These are phyloP conservation scores for Coleophoma crateriformis DNA, from an alignment of 2,329 filamentous ascomycete genomes.

Conservation along the genomic window DNA sequence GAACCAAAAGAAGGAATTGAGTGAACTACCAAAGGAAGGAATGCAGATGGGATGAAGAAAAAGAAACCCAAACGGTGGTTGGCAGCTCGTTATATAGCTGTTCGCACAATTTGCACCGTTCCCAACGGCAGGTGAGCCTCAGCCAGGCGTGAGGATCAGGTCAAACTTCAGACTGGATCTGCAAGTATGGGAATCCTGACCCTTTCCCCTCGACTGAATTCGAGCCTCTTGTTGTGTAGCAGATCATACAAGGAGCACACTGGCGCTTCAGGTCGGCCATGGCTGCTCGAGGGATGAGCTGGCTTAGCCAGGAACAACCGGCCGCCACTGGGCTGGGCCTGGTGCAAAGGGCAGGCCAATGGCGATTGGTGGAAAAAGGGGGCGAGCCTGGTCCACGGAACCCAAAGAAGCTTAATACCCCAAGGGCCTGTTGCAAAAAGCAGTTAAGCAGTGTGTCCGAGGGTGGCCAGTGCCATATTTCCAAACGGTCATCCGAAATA, in stretches of 20 bases:
- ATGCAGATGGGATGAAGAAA: conserved; percentile 19
- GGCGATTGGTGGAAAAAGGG: background rate
- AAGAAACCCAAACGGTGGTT: conserved; percentile 4
- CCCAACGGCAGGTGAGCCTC: background rate
- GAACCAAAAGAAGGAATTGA: conserved; percentile 26
- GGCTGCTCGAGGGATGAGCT: background rate
- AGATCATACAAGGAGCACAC: background rate
- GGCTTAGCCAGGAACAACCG: background rate
- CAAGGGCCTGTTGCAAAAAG: background rate
- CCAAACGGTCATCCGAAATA: too few species aligned
- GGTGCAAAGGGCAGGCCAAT: background rate
- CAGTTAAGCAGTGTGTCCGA: background rate
- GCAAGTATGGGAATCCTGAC: background rate
- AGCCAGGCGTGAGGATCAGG: background rate
- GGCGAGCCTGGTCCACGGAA: background rate
- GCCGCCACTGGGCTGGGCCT: background rate
- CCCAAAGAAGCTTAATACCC: background rate
- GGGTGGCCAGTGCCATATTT: too few species aligned
- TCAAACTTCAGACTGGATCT: background rate
- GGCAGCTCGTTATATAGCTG: background rate
- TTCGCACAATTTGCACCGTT: background rate
- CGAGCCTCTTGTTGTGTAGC: background rate
- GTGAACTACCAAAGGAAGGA: conserved; percentile 17
- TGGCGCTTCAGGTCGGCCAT: background rate
- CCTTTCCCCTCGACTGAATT: background rate